Base-by-base conservation (phyloP, 768 basidiomycete species). In the Termitomyces sp. region DNA sequence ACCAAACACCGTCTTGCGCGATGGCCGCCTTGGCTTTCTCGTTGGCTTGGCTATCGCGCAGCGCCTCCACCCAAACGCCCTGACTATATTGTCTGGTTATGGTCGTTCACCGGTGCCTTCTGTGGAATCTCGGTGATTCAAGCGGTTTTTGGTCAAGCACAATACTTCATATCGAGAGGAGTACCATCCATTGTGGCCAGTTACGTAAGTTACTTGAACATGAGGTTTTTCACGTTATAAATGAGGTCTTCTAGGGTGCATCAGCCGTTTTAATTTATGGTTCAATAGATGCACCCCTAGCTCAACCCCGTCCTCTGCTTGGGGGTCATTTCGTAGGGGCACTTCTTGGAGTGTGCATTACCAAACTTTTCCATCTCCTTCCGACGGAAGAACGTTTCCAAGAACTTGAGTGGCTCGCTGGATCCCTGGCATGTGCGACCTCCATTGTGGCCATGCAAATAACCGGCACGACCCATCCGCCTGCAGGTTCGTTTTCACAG, bases 241-340 rank as follows among this genome's bases (percentile, higher is more conserved):
- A 46, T 35, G 15, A 49, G 38, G 44, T n/a, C n/a, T 6, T 53
- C 35, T 47, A 83, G 83, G 82, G 78, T 21, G 81, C 81, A 23
- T 78, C 78, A 11, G 82, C 82, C 6, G 77, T 82, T 9, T 70
- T 84, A 44, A 73, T 80, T 31, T 83, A 81, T 56, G 81, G 79
- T 17, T 72, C 76, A 2, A 73, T 83, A 49, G 80, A 84, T 21
- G 70, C 73, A 5, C 81, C 81, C 7, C 64, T 83, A 40, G 77
- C 79, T 0, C 82, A 84, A 66, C 81, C 81, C 14, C 74, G 80
- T 15, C 67, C 76, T 1, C 69, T 83, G 4, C 50, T 84, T 38
- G 75, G 76, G 3, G 81, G 82, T 0, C 82, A 82, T 57, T 78
- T 81, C 65, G 60, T 81, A 44, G 75, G 79, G 8, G 77, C 78